Evolutionary conservation across 1,284 basidiomycete genomes (phyloP).

Genomic region (Irpex lacteus): DNA sequence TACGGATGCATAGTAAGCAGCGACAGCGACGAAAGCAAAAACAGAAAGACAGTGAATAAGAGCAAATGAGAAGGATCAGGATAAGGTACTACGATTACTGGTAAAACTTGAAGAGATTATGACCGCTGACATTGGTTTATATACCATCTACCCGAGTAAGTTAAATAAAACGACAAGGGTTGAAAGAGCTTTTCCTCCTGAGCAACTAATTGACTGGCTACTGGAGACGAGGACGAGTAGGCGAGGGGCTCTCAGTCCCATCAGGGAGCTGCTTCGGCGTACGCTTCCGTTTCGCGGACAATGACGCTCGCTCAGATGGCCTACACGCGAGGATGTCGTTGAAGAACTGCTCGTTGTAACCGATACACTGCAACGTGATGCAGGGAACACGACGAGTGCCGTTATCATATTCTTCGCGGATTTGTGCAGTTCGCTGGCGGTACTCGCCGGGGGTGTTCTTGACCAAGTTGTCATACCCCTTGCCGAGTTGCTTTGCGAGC

Average conservation of each 20-base stretch:
- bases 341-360: slow-evolving; percentile 31
- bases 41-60: neutral
- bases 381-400: slow-evolving; percentile 43
- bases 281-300: neutral
- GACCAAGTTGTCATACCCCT: slow-evolving; percentile 9
- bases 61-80: neutral
- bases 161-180: neutral
- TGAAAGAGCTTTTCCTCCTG: neutral
- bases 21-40: neutral
- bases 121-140: neutral
- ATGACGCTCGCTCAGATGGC: neutral
- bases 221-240: neutral
- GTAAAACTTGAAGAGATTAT: neutral
- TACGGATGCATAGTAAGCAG: neutral
- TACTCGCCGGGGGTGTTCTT: slow-evolving; percentile 37
- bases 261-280: neutral
- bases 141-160: neutral
- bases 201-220: neutral
- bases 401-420: slow-evolving; percentile 37
- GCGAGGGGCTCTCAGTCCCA: neutral
- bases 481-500: slow-evolving; percentile 3
- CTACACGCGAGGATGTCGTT: neutral
- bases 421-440: slow-evolving; percentile 27
- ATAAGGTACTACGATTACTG: neutral
- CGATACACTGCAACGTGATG: slow-evolving; percentile 41